Conservation (phyloP, 1,284 basidiomycete genomes). For the Neolentinus lepideus region DNA sequence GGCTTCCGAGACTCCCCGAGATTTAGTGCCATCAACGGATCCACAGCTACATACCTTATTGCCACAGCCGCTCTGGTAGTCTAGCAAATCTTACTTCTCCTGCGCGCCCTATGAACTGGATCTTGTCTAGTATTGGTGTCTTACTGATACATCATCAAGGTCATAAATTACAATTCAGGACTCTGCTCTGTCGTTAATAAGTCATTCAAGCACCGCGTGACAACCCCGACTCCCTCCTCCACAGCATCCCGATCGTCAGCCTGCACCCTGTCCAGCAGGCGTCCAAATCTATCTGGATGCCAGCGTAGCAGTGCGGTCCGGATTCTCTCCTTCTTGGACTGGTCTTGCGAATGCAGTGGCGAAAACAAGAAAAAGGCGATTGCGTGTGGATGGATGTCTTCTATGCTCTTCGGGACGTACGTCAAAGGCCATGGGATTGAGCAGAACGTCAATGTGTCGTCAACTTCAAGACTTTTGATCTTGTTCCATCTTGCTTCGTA, state of each 20-base stretch:
- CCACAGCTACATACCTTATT: too few species aligned
- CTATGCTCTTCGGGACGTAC: slow-evolving; percentile 24
- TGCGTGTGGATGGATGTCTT: slow-evolving; percentile 35
- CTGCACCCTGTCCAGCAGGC: slow-evolving; percentile 35
- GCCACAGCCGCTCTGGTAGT: too few species aligned
- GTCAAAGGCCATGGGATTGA: slow-evolving; percentile 54
- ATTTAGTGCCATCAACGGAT: too few species aligned
- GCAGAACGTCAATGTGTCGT: slow-evolving; percentile 35
- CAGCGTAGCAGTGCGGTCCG: slow-evolving; percentile 51
- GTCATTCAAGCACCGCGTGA: slow-evolving; percentile 57
- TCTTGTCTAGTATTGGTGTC: too few species aligned
- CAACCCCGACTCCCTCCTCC: slow-evolving; percentile 50
- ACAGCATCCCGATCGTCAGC: slow-evolving; percentile 43
- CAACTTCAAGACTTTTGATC: slow-evolving; percentile 25
- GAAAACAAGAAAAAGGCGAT: slow-evolving; percentile 47
- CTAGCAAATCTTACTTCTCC: too few species aligned
- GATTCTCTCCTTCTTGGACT: slow-evolving; percentile 47
- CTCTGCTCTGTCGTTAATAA: slow-evolving; percentile 38
- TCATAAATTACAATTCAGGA: not conserved
- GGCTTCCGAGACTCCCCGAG: too few species aligned
- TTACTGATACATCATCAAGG: not conserved
- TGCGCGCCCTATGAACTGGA: too few species aligned
- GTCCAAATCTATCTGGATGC: slow-evolving; percentile 59
- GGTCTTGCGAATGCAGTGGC: slow-evolving; percentile 37
- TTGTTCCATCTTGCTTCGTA: slow-evolving; percentile 49